Evolutionary conservation across 352 stramenopile genomes (phyloP).

Genomic region (Phytophthora megakarya): DNA sequence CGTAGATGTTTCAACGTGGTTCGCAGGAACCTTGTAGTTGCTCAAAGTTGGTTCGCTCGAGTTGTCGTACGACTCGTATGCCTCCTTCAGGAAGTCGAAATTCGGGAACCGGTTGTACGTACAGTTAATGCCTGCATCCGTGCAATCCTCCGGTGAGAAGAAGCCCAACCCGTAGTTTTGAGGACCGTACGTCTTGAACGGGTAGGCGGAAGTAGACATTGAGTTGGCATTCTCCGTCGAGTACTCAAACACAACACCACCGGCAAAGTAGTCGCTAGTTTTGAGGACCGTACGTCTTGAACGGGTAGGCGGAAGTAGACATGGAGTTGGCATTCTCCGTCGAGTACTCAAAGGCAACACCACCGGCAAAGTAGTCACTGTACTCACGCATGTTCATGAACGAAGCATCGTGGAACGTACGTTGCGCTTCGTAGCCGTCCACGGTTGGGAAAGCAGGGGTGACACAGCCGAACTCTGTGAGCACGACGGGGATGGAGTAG

Average conservation of each 20-base stretch:
- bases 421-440: constrained; percentile 69
- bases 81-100: constrained; percentile 57
- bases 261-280: constrained; percentile 63
- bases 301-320: constrained; percentile 61
- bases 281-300: constrained; percentile 60
- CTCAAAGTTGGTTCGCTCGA: constrained; percentile 38
- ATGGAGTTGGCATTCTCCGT: constrained; percentile 82
- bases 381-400: constrained; percentile 62
- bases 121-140: constrained; percentile 49
- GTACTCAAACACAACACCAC: constrained; percentile 82
- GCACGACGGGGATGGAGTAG: constrained; percentile 43
- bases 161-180: constrained; percentile 86
- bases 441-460: constrained; percentile 42
- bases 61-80: constrained; percentile 44
- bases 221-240: constrained; percentile 83
- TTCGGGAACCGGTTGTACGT: constrained; percentile 66
- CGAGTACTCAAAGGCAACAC: constrained; percentile 81
- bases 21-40: constrained; percentile 29
- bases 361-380: constrained; percentile 67
- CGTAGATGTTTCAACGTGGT: constrained; percentile 3
- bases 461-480: constrained; percentile 43
- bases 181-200: constrained; percentile 64
- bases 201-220: constrained; percentile 55
- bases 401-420: constrained; percentile 71
- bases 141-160: constrained; percentile 66